Evolutionary conservation across 306 rosid species (phyloP), one percentile per base, ranked within the genome.

Genomic region (Trifolium dubium): DNA sequence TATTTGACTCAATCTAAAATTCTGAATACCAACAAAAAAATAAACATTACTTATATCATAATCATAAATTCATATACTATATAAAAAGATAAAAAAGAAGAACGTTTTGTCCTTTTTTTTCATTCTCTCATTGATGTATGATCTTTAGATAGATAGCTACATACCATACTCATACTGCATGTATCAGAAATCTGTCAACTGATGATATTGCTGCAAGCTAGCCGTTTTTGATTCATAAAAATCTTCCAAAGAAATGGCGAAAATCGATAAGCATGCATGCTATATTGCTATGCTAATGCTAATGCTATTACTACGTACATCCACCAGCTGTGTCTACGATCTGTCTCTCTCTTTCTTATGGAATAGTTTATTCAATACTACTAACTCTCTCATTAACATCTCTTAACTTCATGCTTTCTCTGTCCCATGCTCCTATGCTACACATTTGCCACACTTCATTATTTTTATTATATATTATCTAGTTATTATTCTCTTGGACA

Each of bases 1-100:
- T 55, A 55, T 6, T 73, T 77, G 84, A 82, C 85, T 30, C 61
- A 55, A 9, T 23, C 8, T n/a, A n/a, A n/a, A n/a, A n/a, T n/a
- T n/a, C n/a, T 10, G 12, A 55, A 55, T 55, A 7, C 5, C 34
- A 55, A 55, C 2, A 2, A 55, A 23, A 55, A 54, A 55, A 2
- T 13, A 46, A 12, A 5, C 7, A 10, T 43, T 10, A 3, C n/a
- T n/a, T 3, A 40, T 49, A 17, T 23, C 23, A 23, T 23, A 23
- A 23, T 23, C 23, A 23, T 23, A 23, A 23, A 23, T 23, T 23
- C 23, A 23, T 23, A 23, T 23, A 23, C 0, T 23, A 23, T 23
- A 23, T 23, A 23, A 23, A 23, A 23, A 23, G 23, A 23, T 23
- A 23, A 23, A 15, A 51, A 53, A 53, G 8, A 53, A 19, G 13